phyloP scores from a whole-genome alignment of 371 early-diverging fungal species.

The Dentiscutata heterogama region DNA sequence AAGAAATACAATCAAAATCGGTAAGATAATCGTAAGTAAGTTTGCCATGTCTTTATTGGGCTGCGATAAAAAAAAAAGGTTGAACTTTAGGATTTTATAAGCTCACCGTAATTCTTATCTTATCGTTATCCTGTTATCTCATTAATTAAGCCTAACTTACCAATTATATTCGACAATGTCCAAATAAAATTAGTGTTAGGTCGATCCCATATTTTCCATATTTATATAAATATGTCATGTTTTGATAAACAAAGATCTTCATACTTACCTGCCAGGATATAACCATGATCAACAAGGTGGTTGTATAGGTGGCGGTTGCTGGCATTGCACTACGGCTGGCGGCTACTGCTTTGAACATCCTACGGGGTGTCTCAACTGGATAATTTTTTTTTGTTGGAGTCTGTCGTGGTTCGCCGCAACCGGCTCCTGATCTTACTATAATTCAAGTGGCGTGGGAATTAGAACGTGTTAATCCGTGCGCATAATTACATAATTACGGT shows the following conservation, averaged over 20 bases:
- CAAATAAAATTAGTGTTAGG: too few relatives aligned
- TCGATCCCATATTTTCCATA: not conserved
- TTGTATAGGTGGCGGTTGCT: conserved; percentile 54
- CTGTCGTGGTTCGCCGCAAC: conserved; percentile 56
- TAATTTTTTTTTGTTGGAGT: conserved; percentile 62
- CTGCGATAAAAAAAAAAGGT: too few relatives aligned
- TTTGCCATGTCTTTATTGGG: not conserved
- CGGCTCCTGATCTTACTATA: conserved; percentile 42
- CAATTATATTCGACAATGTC: too few relatives aligned
- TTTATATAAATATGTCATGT: not conserved
- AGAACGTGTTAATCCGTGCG: too few relatives aligned
- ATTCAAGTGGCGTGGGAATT: not conserved
- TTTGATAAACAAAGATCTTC: not conserved
- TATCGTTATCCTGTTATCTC: not conserved
- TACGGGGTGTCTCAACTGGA: conserved; percentile 63
- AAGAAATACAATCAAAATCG: not conserved
- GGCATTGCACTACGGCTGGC: conserved; percentile 48
- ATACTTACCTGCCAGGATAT: conserved; percentile 66
- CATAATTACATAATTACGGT: too few relatives aligned
- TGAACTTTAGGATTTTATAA: not conserved
- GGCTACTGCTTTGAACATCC: conserved; percentile 59
- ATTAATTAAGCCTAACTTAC: too few relatives aligned
- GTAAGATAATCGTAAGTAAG: not conserved
- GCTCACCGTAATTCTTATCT: not conserved
- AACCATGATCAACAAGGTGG: conserved; percentile 59